phyloP scores from a whole-genome alignment of 2,329 filamentous ascomycete genomes.

The Pseudohalonectria lignicola region DNA sequence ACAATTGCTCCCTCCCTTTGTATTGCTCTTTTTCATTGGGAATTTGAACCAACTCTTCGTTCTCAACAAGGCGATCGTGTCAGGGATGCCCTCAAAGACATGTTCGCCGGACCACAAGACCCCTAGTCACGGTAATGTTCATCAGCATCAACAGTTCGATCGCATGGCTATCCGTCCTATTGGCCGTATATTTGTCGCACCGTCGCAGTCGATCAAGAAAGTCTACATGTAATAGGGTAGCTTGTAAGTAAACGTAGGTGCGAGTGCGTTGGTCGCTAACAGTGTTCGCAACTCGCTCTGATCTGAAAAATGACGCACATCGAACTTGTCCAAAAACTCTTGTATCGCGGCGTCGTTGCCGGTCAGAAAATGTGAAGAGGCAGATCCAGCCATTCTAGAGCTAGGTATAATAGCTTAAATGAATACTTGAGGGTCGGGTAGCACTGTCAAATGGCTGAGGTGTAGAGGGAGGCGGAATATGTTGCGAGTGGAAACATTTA shows the following conservation, averaged over 20 bases:
- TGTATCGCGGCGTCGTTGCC: slow-evolving; percentile 68
- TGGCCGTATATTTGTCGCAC: slow-evolving; percentile 34
- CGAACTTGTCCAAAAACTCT: slow-evolving; percentile 80
- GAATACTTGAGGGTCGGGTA: too few species aligned
- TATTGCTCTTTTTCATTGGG: slow-evolving; percentile 33
- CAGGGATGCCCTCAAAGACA: slow-evolving; percentile 72
- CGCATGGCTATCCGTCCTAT: neutral
- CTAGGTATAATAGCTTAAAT: too few species aligned
- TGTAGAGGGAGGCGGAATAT: too few species aligned
- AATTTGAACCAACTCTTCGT: neutral
- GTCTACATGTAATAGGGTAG: slow-evolving; percentile 37
- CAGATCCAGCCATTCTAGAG: slow-evolving; percentile 1
- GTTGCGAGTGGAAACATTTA: too few species aligned
- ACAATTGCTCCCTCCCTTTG: slow-evolving; percentile 45
- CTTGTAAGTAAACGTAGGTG: neutral
- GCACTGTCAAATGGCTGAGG: too few species aligned
- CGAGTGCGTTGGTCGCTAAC: neutral
- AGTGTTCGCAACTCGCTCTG: neutral
- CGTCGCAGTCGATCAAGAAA: slow-evolving; percentile 96
- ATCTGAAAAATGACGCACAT: slow-evolving; percentile 51
- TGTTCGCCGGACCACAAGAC: slow-evolving; percentile 95
- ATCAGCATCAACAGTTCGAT: neutral
- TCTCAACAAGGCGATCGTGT: slow-evolving; percentile 67
- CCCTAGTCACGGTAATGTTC: slow-evolving; percentile 37
- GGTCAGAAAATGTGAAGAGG: slow-evolving; percentile 53